A percentile compares a stretch with the other conserved stretches of the same genome.
Conservation (phyloP, 257 asterid species). For the Schizonepeta tenuifolia region DNA sequence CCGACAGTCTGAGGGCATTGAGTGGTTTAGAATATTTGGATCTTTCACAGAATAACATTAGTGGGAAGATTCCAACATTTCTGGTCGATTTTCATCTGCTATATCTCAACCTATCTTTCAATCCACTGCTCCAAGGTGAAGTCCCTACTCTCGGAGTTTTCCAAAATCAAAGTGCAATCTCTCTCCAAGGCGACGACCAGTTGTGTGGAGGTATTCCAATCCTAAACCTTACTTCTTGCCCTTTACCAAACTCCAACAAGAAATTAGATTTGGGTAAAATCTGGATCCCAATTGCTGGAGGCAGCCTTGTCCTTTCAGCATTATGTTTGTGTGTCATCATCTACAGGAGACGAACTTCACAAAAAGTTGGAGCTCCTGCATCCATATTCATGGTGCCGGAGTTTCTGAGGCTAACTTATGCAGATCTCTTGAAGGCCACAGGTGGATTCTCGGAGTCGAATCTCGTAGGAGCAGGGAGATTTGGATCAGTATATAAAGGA, state of each 20-base stretch:
- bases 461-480: too few species aligned
- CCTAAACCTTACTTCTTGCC: not conserved
- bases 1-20: slow-evolving; percentile 28
- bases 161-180: not conserved
- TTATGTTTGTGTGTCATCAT: not conserved
- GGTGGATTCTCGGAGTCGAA: too few species aligned
- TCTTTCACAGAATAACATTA: too few species aligned
- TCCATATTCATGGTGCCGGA: too few species aligned
- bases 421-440: too few species aligned
- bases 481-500: too few species aligned
- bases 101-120: too few species aligned
- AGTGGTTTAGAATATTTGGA: slow-evolving; percentile 16
- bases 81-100: not conserved
- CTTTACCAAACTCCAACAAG: not conserved
- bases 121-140: too few species aligned
- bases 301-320: not conserved
- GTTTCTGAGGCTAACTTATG: not conserved
- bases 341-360: not conserved
- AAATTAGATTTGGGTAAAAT: not conserved
- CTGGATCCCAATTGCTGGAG: not conserved
- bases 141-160: not conserved
- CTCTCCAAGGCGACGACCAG: not conserved
- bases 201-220: slow-evolving; percentile 1
- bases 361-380: not conserved
- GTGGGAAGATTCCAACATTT: not conserved